Evolutionary conservation across 2,329 filamentous ascomycete species (phyloP).

Genomic region (Colletotrichum phormii): DNA sequence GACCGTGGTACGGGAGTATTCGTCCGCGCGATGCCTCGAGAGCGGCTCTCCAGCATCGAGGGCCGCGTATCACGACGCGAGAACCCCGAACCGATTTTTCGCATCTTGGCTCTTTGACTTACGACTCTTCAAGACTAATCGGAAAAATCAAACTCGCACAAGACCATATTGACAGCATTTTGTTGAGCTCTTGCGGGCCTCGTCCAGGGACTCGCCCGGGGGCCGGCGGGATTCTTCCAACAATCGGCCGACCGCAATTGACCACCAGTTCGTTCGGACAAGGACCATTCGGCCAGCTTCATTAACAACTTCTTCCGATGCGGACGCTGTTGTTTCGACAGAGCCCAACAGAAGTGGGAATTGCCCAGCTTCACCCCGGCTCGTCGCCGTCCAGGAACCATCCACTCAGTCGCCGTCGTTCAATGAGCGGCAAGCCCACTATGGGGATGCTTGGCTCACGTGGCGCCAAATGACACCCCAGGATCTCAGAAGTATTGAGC

Average conservation of each 20-base stretch:
- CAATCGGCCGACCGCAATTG: not conserved
- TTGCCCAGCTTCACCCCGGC: constrained; percentile 19
- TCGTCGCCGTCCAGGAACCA: constrained; percentile 2
- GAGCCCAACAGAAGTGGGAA: constrained; percentile 33
- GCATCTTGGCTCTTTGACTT: not conserved
- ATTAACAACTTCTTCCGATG: not conserved
- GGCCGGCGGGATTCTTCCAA: not conserved
- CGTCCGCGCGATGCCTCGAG: constrained; percentile 8
- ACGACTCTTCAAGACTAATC: not conserved
- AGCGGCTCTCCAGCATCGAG: not conserved
- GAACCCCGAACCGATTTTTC: not conserved
- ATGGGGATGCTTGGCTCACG: constrained; percentile 30
- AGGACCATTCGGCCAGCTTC: constrained; percentile 10
- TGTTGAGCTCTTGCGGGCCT: constrained; percentile 29
- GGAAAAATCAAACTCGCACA: not conserved
- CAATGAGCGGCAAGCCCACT: constrained; percentile 29
- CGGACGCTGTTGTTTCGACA: constrained; percentile 25
- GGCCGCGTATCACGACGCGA: not conserved
- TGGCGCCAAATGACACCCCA: constrained; percentile 28
- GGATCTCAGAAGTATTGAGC: constrained; percentile 14
- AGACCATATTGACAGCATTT: constrained; percentile 6
- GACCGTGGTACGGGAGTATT: not conserved
- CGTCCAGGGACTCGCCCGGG: constrained; percentile 2
- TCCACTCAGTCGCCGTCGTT: constrained; percentile 9
- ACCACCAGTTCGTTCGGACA: constrained; percentile 8